Conservation (phyloP, 176 grass and related monocot genomes). For the Lolium multiflorum region DNA sequence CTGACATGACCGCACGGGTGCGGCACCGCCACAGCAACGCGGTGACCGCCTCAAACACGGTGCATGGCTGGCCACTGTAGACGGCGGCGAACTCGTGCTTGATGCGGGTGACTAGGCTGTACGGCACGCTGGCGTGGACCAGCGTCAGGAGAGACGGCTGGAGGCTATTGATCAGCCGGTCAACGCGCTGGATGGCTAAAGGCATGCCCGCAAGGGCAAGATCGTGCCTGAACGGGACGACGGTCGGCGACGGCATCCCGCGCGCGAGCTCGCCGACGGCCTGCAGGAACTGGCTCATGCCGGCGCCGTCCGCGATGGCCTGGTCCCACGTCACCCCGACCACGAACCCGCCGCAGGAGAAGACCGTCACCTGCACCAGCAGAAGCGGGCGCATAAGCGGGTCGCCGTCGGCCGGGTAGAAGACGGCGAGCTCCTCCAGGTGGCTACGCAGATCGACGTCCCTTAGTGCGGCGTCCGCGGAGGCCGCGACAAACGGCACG, state of each 20-base stretch:
- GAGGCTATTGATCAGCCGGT: not conserved
- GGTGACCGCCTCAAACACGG: not conserved
- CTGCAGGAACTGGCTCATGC: not conserved
- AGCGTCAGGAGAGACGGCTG: not conserved
- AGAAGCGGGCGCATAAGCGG: not conserved
- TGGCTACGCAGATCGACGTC: not conserved
- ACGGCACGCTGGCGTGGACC: not conserved
- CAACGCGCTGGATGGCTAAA: not conserved
- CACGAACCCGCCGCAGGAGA: not conserved
- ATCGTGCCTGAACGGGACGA: not conserved
- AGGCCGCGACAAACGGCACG: not conserved
- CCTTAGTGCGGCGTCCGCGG: not conserved
- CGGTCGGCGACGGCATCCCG: not conserved
- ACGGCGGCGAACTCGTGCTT: not conserved
- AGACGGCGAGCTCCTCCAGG: not conserved
- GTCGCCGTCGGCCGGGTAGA: not conserved
- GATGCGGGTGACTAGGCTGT: not conserved
- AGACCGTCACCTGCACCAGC: not conserved
- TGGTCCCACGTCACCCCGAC: not conserved
- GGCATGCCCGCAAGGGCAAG: too few species aligned
- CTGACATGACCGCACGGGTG: not conserved
- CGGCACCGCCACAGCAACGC: not conserved
- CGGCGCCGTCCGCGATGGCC: not conserved
- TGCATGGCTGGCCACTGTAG: not conserved
- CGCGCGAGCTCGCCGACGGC: not conserved